Base-by-base conservation (phyloP, 106 monocot species). In the Chionographis japonica region DNA sequence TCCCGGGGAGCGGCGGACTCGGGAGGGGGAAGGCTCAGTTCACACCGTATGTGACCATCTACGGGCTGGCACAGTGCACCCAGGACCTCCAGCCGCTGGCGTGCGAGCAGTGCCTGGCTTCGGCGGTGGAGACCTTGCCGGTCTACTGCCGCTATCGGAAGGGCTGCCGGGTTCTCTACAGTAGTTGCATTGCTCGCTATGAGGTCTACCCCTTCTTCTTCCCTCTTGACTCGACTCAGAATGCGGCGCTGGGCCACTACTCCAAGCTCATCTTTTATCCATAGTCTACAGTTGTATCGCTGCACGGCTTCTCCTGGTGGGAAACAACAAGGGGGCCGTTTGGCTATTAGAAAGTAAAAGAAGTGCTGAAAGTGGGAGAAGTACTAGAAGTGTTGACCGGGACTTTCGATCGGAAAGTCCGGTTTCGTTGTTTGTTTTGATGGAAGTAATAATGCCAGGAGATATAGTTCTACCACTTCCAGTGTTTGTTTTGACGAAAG, bases 1-100 rank as follows among this genome's bases (percentile, higher is more conserved):
- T 15, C 8, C 6, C 50, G 18, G 79, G 72, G 3, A 69, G 58
- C 62, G 39, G n/a, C 13, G 65, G 71, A 58, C 52, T 83, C 0
- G 83, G 58, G 1, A 62, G 40, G 41, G 78, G 57, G 14, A 67
- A 67, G 55, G 54, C 35, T 10, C 16, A 46, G 62, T 74, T 81
- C 52, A 57, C 55, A 18, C 42, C 52, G 0, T 60, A 43, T 15
- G 46, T 75, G 36, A 74, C 78, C 3, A 70, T 78, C 13, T 80
- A 87, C 59, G 87, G 67, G 43, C 65, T 87, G 58, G 74, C 67
- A 41, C 83, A 83, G 77, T 87, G 83, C 80, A 87, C 77, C n/a
- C n/a, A 39, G 38, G 83, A 83, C 35, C 42, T 83, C 13, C 38
- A 50, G 16, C 42, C 79, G 3, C 15, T 54, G 56, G 9, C 17